Conservation (phyloP, 176 grass and related monocot species). For the Aegilops longissima region DNA sequence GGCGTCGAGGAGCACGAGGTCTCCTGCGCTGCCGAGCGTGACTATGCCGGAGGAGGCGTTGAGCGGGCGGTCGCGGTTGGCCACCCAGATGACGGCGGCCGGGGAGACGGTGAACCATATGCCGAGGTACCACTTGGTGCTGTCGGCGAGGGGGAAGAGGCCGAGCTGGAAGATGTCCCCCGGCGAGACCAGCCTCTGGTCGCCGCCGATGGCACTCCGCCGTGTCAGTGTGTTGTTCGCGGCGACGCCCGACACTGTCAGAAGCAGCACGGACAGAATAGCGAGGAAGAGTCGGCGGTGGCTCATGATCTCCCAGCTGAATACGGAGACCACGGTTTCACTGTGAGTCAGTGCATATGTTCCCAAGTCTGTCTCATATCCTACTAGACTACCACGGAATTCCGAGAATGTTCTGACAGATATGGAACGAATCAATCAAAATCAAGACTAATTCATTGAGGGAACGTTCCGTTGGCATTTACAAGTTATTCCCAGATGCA, state of each 20-base stretch:
- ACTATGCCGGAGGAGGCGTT: constrained; percentile 5
- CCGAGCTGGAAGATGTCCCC: constrained; percentile 45
- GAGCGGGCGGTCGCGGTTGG: constrained; percentile 54
- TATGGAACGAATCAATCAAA: no score
- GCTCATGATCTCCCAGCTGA: neutral
- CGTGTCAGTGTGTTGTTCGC: constrained; percentile 11
- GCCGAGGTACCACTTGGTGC: constrained; percentile 38
- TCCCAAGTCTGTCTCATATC: no score
- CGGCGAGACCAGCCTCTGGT: constrained; percentile 38
- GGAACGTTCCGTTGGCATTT: neutral
- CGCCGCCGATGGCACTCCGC: constrained; percentile 12
- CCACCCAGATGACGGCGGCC: constrained; percentile 56
- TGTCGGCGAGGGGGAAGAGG: constrained; percentile 37
- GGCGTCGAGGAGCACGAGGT: constrained; percentile 37
- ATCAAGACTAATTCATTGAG: neutral
- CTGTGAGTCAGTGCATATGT: neutral
- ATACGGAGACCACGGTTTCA: neutral
- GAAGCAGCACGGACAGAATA: neutral
- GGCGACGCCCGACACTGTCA: neutral
- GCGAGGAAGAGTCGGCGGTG: neutral
- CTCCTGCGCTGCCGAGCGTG: constrained; percentile 8
- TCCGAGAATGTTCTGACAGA: no score
- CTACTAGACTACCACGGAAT: no score
- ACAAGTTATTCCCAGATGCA: neutral
- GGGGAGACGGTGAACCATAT: constrained; percentile 57